phyloP scores from a whole-genome alignment of 768 basidiomycete genomes.

The Termitomyces sp. region DNA sequence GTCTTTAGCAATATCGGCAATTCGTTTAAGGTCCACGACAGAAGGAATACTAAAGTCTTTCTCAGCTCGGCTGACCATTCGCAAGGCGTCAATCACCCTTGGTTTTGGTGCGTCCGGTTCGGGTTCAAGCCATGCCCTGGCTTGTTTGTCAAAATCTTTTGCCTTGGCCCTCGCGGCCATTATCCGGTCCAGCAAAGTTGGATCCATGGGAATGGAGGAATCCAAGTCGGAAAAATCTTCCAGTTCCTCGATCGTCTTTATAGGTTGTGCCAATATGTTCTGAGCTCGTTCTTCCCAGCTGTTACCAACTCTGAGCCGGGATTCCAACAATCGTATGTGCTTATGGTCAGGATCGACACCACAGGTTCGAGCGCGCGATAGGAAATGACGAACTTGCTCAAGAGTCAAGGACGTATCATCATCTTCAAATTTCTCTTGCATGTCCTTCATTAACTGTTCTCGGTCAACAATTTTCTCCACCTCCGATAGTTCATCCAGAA shows the following conservation, averaged over 20 bases:
- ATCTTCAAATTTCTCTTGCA: slow-evolving; percentile 72
- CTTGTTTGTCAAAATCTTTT: slow-evolving; percentile 75
- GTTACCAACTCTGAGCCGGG: slow-evolving; percentile 59
- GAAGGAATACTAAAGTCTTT: slow-evolving; percentile 71
- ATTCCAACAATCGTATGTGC: slow-evolving; percentile 56
- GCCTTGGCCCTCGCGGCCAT: slow-evolving; percentile 62
- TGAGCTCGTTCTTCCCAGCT: slow-evolving; percentile 75
- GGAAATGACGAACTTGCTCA: slow-evolving; percentile 69
- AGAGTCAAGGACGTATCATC: slow-evolving; percentile 49
- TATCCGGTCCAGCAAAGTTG: slow-evolving; percentile 58
- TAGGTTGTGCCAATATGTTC: slow-evolving; percentile 56
- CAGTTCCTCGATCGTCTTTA: slow-evolving; percentile 73
- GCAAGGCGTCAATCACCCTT: slow-evolving; percentile 60
- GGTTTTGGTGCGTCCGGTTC: slow-evolving; percentile 53
- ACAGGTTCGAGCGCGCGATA: slow-evolving; percentile 66
- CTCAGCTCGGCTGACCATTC: slow-evolving; percentile 64
- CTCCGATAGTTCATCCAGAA: slow-evolving; percentile 70
- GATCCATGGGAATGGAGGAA: slow-evolving; percentile 62
- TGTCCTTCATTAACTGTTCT: slow-evolving; percentile 68
- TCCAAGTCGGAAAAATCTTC: slow-evolving; percentile 67
- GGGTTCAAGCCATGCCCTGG: slow-evolving; percentile 60
- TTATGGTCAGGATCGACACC: slow-evolving; percentile 60
- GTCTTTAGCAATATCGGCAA: slow-evolving; percentile 72
- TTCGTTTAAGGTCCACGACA: slow-evolving; percentile 59
- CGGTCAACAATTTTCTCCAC: slow-evolving; percentile 80